Evolutionary conservation across 202 grass and related monocot species (phyloP).

Genomic region (Musa balbisiana): DNA sequence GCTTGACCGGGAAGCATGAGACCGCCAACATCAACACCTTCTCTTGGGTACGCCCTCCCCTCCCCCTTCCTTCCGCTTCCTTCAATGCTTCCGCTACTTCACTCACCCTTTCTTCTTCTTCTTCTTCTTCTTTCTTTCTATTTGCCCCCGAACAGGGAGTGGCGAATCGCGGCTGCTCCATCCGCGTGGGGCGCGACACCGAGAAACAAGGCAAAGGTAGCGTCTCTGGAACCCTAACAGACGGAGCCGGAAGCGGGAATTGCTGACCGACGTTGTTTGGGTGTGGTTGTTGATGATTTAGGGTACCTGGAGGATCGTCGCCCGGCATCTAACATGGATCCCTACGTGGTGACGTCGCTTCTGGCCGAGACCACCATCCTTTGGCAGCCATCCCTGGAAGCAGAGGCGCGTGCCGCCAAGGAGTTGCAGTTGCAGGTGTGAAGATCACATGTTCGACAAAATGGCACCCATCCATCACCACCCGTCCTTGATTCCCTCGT

Average conservation of each 20-base stretch:
- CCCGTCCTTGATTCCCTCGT: no score
- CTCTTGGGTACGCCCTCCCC: slow-evolving; percentile 66
- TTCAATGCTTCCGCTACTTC: neutral
- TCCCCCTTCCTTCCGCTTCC: neutral
- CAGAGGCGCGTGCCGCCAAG: slow-evolving; percentile 78
- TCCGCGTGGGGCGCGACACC: slow-evolving; percentile 88
- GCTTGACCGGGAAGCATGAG: slow-evolving; percentile 89
- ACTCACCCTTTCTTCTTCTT: neutral
- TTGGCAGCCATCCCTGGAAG: slow-evolving; percentile 76
- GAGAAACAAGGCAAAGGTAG: slow-evolving; percentile 88
- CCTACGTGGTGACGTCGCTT: slow-evolving; percentile 76
- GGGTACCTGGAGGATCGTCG: slow-evolving; percentile 95
- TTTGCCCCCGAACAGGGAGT: slow-evolving; percentile 45
- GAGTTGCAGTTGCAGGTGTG: slow-evolving; percentile 76
- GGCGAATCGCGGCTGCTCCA: slow-evolving; percentile 94
- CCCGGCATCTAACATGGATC: slow-evolving; percentile 97
- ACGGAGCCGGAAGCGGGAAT: no score
- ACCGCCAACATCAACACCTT: slow-evolving; percentile 85
- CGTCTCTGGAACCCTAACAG: no score
- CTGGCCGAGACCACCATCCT: slow-evolving; percentile 78
- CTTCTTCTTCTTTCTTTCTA: no score
- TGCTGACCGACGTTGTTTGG: no score
- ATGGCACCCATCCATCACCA: no score
- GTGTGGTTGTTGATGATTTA: slow-evolving; percentile 17
- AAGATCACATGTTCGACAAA: slow-evolving; percentile 1